Percentiles rank a stretch among this genome's conserved stretches.
phyloP scores from a whole-genome alignment of 2,329 filamentous ascomycete species.

The Sarocladium brachiariae region DNA sequence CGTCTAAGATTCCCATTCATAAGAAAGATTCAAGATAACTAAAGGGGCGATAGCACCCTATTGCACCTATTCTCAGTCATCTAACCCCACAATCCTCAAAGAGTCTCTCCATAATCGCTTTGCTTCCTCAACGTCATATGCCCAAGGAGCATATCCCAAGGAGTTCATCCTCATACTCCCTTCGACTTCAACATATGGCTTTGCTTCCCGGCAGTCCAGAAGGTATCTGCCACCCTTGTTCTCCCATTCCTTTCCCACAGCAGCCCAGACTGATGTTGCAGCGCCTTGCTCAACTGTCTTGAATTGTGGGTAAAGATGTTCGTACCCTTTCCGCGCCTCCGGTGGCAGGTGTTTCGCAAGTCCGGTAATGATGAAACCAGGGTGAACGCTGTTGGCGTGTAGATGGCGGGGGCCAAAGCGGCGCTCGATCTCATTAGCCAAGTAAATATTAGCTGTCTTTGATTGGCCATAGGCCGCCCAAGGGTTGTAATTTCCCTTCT shows the following conservation, averaged over 20 bases:
- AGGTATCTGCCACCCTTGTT: slow-evolving; percentile 38
- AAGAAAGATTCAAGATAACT: no score
- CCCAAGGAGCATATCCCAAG: slow-evolving; percentile 16
- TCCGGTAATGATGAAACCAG: slow-evolving; percentile 31
- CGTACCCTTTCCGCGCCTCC: neutral
- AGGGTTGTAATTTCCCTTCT: slow-evolving; percentile 17
- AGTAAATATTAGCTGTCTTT: slow-evolving; percentile 46
- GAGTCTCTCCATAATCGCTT: slow-evolving; percentile 30
- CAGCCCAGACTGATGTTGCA: slow-evolving; percentile 36
- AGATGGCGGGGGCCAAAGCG: slow-evolving; percentile 33
- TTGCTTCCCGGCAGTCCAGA: slow-evolving; percentile 23
- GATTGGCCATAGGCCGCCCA: slow-evolving; percentile 36
- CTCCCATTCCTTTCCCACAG: slow-evolving; percentile 31
- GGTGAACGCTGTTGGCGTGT: slow-evolving; percentile 31
- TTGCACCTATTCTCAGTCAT: no score
- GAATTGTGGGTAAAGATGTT: neutral
- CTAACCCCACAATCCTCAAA: no score
- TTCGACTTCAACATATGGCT: neutral
- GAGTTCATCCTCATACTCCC: neutral
- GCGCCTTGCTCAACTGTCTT: slow-evolving; percentile 32
- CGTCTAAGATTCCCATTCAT: no score
- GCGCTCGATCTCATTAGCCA: slow-evolving; percentile 42
- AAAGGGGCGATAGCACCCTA: no score
- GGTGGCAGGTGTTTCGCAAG: neutral
- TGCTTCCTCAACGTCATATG: slow-evolving; percentile 32